Percentiles rank a stretch among this genome's conserved stretches.
These are phyloP conservation scores for Podospora pseudopauciseta DNA, from an alignment of 495 filamentous ascomycete species.

Conservation along the genomic window DNA sequence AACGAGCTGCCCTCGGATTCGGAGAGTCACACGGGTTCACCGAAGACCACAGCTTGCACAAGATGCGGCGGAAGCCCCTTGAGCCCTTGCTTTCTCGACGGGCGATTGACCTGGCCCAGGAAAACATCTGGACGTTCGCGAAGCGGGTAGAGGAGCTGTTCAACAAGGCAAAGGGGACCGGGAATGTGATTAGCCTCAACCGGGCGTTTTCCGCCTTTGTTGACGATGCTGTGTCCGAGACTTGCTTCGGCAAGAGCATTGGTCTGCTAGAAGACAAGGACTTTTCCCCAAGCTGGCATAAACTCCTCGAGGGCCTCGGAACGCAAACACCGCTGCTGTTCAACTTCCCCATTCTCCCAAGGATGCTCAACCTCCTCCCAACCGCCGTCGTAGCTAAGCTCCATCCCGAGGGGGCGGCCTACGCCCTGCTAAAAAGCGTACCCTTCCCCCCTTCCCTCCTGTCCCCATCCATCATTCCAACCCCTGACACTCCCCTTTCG, in stretches of 20 bases:
- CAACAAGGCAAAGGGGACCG: not conserved
- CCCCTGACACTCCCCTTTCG: not conserved
- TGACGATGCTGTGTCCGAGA: not conserved
- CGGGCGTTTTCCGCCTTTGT: conserved; percentile 5
- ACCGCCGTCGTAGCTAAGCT: not conserved
- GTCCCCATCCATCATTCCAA: not conserved
- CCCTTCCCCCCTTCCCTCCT: too few species aligned
- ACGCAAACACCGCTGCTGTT: conserved; percentile 2
- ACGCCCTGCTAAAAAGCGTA: not conserved
- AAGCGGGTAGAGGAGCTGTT: conserved; percentile 1
- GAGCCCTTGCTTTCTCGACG: not conserved
- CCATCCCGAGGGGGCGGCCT: conserved; percentile 5
- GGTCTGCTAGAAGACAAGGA: not conserved
- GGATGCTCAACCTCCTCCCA: not conserved
- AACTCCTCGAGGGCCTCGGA: not conserved
- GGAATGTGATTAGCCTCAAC: conserved; percentile 5
- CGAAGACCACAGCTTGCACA: conserved; percentile 4
- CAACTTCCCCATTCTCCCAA: not conserved
- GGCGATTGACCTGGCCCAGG: not conserved
- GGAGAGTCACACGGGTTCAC: conserved; percentile 6
- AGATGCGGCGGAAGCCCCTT: not conserved
- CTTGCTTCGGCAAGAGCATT: conserved; percentile 6
- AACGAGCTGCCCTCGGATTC: not conserved
- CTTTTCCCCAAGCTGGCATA: not conserved
- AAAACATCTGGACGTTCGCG: conserved; percentile 4